phyloP scores from a whole-genome alignment of 2,329 filamentous ascomycete genomes.

The Colletotrichum spaethianum region DNA sequence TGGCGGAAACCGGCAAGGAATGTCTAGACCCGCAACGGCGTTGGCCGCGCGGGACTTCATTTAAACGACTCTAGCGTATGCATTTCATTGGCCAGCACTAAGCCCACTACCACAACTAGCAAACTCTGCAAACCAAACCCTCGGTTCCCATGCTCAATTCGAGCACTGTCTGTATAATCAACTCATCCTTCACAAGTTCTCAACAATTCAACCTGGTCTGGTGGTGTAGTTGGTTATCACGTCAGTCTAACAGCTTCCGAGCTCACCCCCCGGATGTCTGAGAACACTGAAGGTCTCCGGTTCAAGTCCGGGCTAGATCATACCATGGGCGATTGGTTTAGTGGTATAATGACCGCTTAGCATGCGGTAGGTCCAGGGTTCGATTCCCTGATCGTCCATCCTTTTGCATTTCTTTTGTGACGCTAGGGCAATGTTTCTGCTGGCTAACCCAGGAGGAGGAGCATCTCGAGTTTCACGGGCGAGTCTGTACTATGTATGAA shows the following conservation, averaged over 20 bases:
- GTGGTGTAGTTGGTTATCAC: conserved; percentile 62
- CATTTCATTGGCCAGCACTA: background rate
- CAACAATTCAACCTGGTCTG: conserved; percentile 12
- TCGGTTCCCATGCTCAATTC: background rate
- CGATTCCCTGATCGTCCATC: background rate
- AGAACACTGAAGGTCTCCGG: conserved; percentile 39
- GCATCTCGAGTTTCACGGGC: too few species aligned
- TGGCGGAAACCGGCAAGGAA: background rate
- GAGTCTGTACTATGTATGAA: too few species aligned
- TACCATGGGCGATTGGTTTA: conserved; percentile 1
- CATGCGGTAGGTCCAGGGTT: background rate
- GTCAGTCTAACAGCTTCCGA: conserved; percentile 58
- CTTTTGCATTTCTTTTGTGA: background rate
- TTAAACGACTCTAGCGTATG: background rate
- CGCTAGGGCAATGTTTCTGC: too few species aligned
- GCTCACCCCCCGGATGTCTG: background rate
- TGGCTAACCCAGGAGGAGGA: too few species aligned
- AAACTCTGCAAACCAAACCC: background rate
- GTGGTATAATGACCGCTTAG: background rate
- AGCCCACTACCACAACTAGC: background rate
- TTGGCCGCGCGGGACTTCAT: background rate
- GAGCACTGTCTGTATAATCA: too few species aligned
- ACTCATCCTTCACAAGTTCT: too few species aligned
- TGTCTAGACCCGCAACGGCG: background rate
- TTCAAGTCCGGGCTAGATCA: conserved; percentile 40